Base-by-base conservation (phyloP, 2,329 filamentous ascomycete genomes). In the Claviceps paspali region DNA sequence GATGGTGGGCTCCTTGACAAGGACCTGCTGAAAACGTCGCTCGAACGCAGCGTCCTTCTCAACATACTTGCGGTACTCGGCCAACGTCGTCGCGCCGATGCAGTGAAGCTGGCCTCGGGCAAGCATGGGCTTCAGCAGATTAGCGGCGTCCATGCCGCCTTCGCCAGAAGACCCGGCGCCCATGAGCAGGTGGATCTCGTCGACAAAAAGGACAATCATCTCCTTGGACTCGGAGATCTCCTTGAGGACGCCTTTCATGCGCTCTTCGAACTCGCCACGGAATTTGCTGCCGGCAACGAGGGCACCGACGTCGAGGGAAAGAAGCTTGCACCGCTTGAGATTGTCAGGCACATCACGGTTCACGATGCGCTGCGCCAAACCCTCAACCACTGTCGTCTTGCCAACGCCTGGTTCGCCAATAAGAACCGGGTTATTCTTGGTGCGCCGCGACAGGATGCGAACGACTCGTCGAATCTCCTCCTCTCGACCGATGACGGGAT, bases 101-200 rank as follows among this genome's bases (percentile, higher is more conserved):
- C 91, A 98, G 68, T 98, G 91, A 41, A 98, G 69, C 58, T 96
- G 88, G 38, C 91, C 91, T 54, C 91, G 79, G 42, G 91, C 91
- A 48, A 98, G 74, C 88, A 96, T 96, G 40, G 91, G 91, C 67
- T 98, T 98, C 45, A 98, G 72, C 50, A 98, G 65, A 58, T 98
- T 98, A 51, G 91, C 91, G 35, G 91, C 91, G 55, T 98, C 91
- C 91, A 98, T 98, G 49, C 91, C 91, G 46, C 91, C 91, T 57
- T 96, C 88, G 40, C 91, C 91, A 38, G 82, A 88, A 27, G 86
- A 79, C 42, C 91, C 91, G 46, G 91, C 91, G 41, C 91, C 91
- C 91, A 98, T 98, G 43, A 98, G 77, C 44, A 98, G 71, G 64
- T 98, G 91, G 47, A 98, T 98, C 60, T 98, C 91, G 60, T 98